phyloP scores from a whole-genome alignment of 352 stramenopile species.

The Phytophthora rubi region DNA sequence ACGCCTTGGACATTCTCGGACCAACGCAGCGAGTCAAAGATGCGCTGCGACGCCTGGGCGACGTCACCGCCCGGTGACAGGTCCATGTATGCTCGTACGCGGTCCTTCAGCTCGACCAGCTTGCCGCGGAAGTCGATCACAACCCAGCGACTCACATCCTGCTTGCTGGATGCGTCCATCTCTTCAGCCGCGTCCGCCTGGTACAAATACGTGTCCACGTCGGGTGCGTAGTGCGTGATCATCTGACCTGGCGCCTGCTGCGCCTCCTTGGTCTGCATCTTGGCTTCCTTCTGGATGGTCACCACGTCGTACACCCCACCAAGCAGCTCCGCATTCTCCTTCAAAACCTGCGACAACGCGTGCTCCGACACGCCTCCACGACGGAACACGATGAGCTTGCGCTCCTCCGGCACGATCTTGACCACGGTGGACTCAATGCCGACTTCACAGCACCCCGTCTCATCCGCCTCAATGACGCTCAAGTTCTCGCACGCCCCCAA shows the following conservation, averaged over 20 bases:
- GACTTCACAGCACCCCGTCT: slow-evolving; percentile 74
- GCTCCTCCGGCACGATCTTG: slow-evolving; percentile 86
- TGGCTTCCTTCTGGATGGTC: slow-evolving; percentile 68
- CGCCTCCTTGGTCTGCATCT: slow-evolving; percentile 66
- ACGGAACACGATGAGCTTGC: slow-evolving; percentile 88
- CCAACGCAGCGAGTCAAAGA: slow-evolving; percentile 89
- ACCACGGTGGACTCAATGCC: slow-evolving; percentile 96
- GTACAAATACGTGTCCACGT: slow-evolving; percentile 92
- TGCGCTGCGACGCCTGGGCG: slow-evolving; percentile 67
- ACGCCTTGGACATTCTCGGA: slow-evolving; percentile 77
- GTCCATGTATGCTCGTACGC: slow-evolving; percentile 78
- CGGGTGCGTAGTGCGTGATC: slow-evolving; percentile 98
- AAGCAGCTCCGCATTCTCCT: slow-evolving; percentile 45
- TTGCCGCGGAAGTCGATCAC: slow-evolving; percentile 84
- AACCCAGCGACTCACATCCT: slow-evolving; percentile 65
- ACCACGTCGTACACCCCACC: slow-evolving; percentile 66
- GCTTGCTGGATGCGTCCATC: slow-evolving; percentile 35
- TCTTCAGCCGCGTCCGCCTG: slow-evolving; percentile 45
- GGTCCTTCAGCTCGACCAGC: slow-evolving; percentile 50
- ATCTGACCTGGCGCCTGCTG: slow-evolving; percentile 95
- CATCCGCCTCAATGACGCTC: slow-evolving; percentile 78
- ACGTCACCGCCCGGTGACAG: slow-evolving; percentile 77
- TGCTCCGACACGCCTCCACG: slow-evolving; percentile 86
- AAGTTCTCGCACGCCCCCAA: slow-evolving; percentile 91
- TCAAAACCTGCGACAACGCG: slow-evolving; percentile 65